Conservation (phyloP, 805 yeast species). For the Isabelozyma gotoi region DNA sequence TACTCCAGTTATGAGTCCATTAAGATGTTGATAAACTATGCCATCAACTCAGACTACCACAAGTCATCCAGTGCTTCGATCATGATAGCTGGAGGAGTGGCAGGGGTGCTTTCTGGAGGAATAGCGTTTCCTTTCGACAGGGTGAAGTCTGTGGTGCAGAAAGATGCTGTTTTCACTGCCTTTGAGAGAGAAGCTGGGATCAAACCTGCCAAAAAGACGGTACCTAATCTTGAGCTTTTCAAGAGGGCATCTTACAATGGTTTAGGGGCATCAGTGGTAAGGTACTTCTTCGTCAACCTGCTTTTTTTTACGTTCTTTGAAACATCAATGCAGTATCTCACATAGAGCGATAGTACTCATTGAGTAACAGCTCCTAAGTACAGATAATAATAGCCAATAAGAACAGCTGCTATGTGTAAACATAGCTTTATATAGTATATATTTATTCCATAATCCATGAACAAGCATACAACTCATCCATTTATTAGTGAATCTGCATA, state of each 20-base stretch:
- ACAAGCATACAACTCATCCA: too few species aligned
- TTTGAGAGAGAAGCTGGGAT: constrained; percentile 44
- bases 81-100: constrained; percentile 60
- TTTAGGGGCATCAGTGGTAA: constrained; percentile 59
- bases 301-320: constrained; percentile 70
- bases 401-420: too few species aligned
- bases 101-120: constrained; percentile 70
- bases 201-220: constrained; percentile 26
- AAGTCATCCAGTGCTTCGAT: constrained; percentile 19
- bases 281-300: constrained; percentile 65
- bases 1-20: constrained; percentile 67
- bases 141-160: constrained; percentile 62
- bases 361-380: too few species aligned
- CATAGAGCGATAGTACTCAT: background rate
- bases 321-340: constrained; percentile 1
- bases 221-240: constrained; percentile 25
- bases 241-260: constrained; percentile 52
- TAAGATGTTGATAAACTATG: constrained; percentile 40
- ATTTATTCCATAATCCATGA: too few species aligned
- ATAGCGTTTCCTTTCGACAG: constrained; percentile 74
- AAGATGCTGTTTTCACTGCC: constrained; percentile 61
- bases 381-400: too few species aligned
- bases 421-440: too few species aligned
- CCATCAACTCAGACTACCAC: constrained; percentile 16
- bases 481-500: too few species aligned